Evolutionary conservation across 768 basidiomycete genomes (phyloP).

Genomic region (Candolleomyces eurysporus): DNA sequence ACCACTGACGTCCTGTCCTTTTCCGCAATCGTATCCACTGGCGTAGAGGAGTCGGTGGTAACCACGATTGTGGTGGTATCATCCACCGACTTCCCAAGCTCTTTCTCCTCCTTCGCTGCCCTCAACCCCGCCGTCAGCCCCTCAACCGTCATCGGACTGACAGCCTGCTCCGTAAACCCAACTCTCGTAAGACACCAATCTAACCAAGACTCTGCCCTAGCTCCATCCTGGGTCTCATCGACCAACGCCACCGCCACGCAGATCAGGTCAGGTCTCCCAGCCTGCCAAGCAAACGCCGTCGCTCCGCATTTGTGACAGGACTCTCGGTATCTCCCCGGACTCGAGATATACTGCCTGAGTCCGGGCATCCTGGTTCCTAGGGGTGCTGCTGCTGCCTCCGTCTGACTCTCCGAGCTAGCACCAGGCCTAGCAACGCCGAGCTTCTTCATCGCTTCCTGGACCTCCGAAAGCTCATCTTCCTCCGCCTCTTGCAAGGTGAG

Average conservation of each 20-base stretch:
- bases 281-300: constrained; percentile 25
- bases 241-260: constrained; percentile 27
- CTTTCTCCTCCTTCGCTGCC: not conserved
- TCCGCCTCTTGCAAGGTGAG: constrained; percentile 14
- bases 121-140: not conserved
- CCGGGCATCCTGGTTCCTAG: constrained; percentile 8
- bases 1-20: not conserved
- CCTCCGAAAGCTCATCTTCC: not conserved
- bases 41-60: not conserved
- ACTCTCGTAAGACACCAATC: constrained; percentile 16
- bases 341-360: constrained; percentile 28
- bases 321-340: constrained; percentile 26
- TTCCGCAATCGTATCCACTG: not conserved
- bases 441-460: not conserved
- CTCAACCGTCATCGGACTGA: not conserved
- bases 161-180: constrained; percentile 2
- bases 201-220: constrained; percentile 25
- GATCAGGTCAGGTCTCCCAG: constrained; percentile 18
- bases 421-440: not conserved
- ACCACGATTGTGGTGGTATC: not conserved
- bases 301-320: constrained; percentile 30
- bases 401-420: not conserved
- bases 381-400: not conserved
- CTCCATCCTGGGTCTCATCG: constrained; percentile 23
- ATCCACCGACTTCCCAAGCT: not conserved